Base-by-base conservation (phyloP, 2,329 filamentous ascomycete genomes). In the Paraphoma chrysanthemicola region DNA sequence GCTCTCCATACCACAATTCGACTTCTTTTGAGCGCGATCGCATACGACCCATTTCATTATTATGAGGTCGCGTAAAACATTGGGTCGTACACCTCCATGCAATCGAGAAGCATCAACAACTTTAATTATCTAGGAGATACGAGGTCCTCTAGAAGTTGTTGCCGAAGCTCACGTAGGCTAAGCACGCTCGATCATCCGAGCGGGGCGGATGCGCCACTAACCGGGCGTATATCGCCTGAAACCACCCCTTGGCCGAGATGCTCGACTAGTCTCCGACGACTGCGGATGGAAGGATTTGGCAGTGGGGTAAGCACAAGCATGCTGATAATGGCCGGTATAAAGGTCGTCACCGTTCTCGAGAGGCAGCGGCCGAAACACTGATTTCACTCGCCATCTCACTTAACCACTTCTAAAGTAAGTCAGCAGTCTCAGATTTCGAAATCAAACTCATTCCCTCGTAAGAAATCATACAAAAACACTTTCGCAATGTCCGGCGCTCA, bases 401-500 rank as follows among this genome's bases (percentile, higher is more conserved):
- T 23, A 23, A 23, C 23, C 23, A 23, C 23, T 23, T 23, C 23
- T 5, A 23, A 23, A 23, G 23, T 23, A 23, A 23, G 23, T 23
- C 23, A 23, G 23, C 23, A 23, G 23, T 23, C 5, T 23, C 23
- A 23, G 23, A 5, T 23, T 23, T 23, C 23, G 23, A 23, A 23
- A 23, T 23, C 23, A 5, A 3, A 23, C 23, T 23, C 23, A 23
- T 23, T 23, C 23, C 23, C 23, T 23, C 23, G n/a, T n/a, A 23
- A 23, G 5, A 5, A 3, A 23, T 23, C 30, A n/a, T 30, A n/a
- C 59, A 63, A 45, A 30, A 2, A 14, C 33, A 36, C 33, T 14
- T 36, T 36, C 14, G 33, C 9, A 7, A 68, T 68, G 62, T 44
- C 63, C 42, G 54, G 56, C 42, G 60, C 63, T 29, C 59, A 56